Evolutionary conservation across 768 basidiomycete species (phyloP).

Genomic region (Boletus pseudopeckii): DNA sequence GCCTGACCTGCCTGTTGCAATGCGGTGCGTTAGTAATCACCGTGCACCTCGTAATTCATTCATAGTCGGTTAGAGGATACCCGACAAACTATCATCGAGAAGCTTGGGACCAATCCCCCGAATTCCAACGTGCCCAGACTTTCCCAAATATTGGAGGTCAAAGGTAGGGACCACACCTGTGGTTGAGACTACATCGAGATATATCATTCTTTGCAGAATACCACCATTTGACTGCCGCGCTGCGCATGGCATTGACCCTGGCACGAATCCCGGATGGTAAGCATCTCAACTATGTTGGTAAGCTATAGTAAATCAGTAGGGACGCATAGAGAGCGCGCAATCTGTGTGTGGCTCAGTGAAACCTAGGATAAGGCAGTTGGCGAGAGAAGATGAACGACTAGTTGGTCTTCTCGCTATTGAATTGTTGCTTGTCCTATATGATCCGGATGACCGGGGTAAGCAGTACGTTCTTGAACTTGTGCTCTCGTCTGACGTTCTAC

Average conservation of each 20-base stretch:
- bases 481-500: neutral
- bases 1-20: slow-evolving; percentile 14
- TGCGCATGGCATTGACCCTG: slow-evolving; percentile 18
- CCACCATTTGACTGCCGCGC: slow-evolving; percentile 9
- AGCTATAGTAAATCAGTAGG: too few species aligned
- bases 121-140: slow-evolving; percentile 5
- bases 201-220: slow-evolving; percentile 3
- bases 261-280: slow-evolving; percentile 17
- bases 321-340: neutral
- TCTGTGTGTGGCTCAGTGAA: slow-evolving; percentile 3
- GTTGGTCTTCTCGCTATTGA: slow-evolving; percentile 22
- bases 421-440: slow-evolving; percentile 13
- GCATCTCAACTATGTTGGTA: neutral
- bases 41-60: neutral
- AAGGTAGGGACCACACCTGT: slow-evolving; percentile 4
- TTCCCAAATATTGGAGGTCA: slow-evolving; percentile 13
- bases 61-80: slow-evolving; percentile 9
- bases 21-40: slow-evolving; percentile 10
- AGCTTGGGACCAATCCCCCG: neutral
- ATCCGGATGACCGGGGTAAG: slow-evolving; percentile 5
- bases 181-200: neutral
- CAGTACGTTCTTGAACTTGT: neutral
- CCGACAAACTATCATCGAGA: neutral
- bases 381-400: slow-evolving; percentile 1
- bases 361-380: slow-evolving; percentile 13